Conservation (phyloP, 2,329 filamentous ascomycete genomes). For the Clarireedia paspali region DNA sequence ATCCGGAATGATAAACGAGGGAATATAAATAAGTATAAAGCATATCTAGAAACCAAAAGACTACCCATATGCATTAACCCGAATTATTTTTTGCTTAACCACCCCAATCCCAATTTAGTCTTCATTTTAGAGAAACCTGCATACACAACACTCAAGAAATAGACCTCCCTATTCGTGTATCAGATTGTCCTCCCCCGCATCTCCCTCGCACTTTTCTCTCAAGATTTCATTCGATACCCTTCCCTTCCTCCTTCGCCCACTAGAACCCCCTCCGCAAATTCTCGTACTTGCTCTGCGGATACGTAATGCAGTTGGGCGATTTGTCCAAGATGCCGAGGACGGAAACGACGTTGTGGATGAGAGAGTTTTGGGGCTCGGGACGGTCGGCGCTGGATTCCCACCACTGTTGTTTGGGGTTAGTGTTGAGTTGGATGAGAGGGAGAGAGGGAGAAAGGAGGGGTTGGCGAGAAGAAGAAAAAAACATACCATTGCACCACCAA, state of each 20-base stretch:
- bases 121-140: too few relatives aligned
- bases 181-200: too few relatives aligned
- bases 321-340: slow-evolving; percentile 47
- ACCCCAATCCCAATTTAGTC: too few relatives aligned
- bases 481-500: slow-evolving; percentile 73
- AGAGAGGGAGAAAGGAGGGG: background rate
- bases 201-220: too few relatives aligned
- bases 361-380: slow-evolving; percentile 47
- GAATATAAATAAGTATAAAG: too few relatives aligned
- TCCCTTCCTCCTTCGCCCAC: background rate
- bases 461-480: background rate
- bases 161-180: too few relatives aligned
- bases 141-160: too few relatives aligned
- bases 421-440: background rate
- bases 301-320: slow-evolving; percentile 52
- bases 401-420: slow-evolving; percentile 42
- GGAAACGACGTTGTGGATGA: slow-evolving; percentile 60
- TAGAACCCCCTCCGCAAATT: slow-evolving; percentile 56
- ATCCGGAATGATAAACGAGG: too few relatives aligned
- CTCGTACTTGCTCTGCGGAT: slow-evolving; percentile 62
- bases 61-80: too few relatives aligned
- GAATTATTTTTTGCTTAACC: too few relatives aligned
- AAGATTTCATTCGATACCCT: background rate
- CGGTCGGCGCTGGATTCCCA: slow-evolving; percentile 74
- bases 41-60: too few relatives aligned